Evolutionary conservation across 306 rosid genomes (phyloP), one percentile per base, ranked within the genome.

Genomic region (Gastrolobium bilobum): DNA sequence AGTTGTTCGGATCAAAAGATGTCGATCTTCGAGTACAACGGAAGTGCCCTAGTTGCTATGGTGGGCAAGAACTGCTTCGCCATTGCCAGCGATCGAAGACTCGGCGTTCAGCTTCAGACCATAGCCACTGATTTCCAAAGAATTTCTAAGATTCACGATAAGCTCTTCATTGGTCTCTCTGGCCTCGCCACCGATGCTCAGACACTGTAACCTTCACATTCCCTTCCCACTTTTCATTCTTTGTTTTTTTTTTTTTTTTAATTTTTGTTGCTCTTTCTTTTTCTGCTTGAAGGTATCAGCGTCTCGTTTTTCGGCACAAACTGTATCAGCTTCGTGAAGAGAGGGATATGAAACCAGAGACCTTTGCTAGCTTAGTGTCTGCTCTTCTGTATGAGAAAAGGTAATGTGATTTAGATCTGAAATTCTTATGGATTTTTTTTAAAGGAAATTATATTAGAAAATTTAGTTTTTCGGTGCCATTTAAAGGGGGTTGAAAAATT

Each of bases 51-150:
- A 20, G 84, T 94, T 20, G 98, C 97, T 4, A 92, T 92, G 98
- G 99, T 95, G 37, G 99, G 99, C 47, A 92, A 95, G 92, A 92
- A 95, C 85, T 92, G 99, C 88, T 92, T 95, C 81, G 97, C 97
- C 83, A 90, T 95, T 10, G 99, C 97, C 79, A 92, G 97, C 77
- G 99, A 95, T 88, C 95, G 99, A 10, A 89, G 97, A 48, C 89
- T 95, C 37, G 99, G 99, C 4, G 99, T 95, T 87, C 97, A 95
- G 92, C 97, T 95, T 7, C 97, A 95, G 70, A 95, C 97, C 7
- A 79, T 95, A 66, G 99, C 97, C 73, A 95, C 99, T 72, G 98
- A 96, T 82, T 96, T 96, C 78, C 91, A 96, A 84, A 90, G 89
- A 77, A 96, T 96, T 73, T 89, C 73, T 74, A 86, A 83, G 81